Conservation (phyloP, 2,329 filamentous ascomycete genomes). For the Rhinocladiella similis region DNA sequence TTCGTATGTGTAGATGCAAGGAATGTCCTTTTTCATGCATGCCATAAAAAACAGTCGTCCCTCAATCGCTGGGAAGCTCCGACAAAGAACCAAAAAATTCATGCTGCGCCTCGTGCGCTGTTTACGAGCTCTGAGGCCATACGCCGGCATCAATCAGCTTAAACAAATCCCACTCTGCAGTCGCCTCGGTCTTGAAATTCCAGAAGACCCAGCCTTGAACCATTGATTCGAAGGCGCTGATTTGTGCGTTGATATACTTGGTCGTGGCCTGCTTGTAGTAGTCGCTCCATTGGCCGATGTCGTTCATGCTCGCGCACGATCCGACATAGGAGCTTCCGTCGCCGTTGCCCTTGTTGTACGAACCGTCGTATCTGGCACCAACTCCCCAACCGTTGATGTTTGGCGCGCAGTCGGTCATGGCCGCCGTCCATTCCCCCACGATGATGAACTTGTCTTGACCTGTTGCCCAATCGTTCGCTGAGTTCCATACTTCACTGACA, state of each 20-base stretch:
- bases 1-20: too few relatives aligned
- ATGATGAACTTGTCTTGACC: constrained; percentile 65
- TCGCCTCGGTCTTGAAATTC: constrained; percentile 52
- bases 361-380: constrained; percentile 57
- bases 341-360: constrained; percentile 3
- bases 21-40: too few relatives aligned
- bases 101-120: background rate
- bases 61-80: too few relatives aligned
- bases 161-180: constrained; percentile 51
- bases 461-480: constrained; percentile 48
- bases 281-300: constrained; percentile 48
- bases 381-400: constrained; percentile 58
- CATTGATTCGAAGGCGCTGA: constrained; percentile 45
- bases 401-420: constrained; percentile 61
- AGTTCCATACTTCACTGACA: constrained; percentile 56
- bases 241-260: constrained; percentile 48
- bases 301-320: constrained; percentile 55
- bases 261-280: constrained; percentile 40
- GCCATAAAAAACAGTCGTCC: background rate
- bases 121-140: constrained; percentile 32
- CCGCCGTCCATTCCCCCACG: constrained; percentile 68
- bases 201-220: constrained; percentile 49
- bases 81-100: too few relatives aligned
- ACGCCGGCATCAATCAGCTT: constrained; percentile 44
- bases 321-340: constrained; percentile 49